phyloP scores from a whole-genome alignment of 129 eudicot genomes.

The Escallonia herrerae region DNA sequence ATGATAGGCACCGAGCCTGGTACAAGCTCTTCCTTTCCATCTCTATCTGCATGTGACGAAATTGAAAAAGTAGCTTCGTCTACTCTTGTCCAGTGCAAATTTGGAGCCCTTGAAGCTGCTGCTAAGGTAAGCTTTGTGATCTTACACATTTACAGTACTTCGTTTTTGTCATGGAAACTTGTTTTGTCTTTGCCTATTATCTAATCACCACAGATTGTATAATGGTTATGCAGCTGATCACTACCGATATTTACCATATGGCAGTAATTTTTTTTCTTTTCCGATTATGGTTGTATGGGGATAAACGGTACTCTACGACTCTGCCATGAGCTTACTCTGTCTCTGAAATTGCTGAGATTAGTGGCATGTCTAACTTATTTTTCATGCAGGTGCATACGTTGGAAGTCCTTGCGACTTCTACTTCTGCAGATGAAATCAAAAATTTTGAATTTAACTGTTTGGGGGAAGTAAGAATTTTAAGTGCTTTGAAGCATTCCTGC shows the following conservation, averaged over 20 bases:
- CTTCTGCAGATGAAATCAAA: constrained; percentile 53
- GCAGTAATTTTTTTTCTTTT: too few species aligned
- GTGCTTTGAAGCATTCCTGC: constrained; percentile 66
- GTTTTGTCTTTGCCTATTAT: not conserved
- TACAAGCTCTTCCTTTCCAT: constrained; percentile 43
- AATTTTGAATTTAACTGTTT: constrained; percentile 69
- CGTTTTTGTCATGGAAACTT: not conserved
- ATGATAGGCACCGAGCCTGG: constrained; percentile 24
- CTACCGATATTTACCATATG: too few species aligned
- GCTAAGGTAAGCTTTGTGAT: constrained; percentile 55
- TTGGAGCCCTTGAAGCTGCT: constrained; percentile 69
- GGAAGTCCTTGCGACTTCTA: constrained; percentile 51
- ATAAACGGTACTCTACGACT: too few species aligned
- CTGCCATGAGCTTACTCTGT: too few species aligned
- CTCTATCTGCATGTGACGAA: constrained; percentile 53
- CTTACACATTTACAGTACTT: too few species aligned
- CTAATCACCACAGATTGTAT: too few species aligned
- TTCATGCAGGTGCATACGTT: constrained; percentile 63
- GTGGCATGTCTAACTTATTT: not conserved
- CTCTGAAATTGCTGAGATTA: not conserved
- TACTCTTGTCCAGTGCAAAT: constrained; percentile 48
- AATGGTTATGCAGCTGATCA: too few species aligned
- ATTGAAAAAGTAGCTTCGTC: constrained; percentile 52
- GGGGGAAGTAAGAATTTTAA: constrained; percentile 82
- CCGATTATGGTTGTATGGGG: too few species aligned